A percentile compares a stretch with the other conserved stretches of the same genome.
These are phyloP conservation scores for Aspergillus niger DNA, from an alignment of 2,329 filamentous ascomycete species.

Conservation along the genomic window DNA sequence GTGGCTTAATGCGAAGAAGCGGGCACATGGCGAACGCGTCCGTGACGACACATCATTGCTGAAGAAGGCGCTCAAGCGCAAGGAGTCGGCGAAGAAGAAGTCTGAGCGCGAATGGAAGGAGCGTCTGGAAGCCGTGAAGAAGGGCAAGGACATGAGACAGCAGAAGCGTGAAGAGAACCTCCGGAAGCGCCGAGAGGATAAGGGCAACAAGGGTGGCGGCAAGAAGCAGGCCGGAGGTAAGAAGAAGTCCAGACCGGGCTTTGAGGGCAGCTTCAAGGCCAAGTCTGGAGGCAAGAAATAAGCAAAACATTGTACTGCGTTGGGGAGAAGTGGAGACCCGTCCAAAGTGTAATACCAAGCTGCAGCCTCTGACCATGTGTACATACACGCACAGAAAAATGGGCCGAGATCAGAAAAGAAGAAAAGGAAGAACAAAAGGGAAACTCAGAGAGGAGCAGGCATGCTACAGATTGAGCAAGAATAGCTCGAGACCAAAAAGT, in stretches of 20 bases:
- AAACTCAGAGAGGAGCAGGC: not conserved
- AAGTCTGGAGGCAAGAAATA: slow-evolving; percentile 48
- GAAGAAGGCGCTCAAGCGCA: slow-evolving; percentile 93
- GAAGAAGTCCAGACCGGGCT: slow-evolving; percentile 64
- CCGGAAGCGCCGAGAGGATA: slow-evolving; percentile 72
- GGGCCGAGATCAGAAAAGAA: not conserved
- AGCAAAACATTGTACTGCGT: slow-evolving; percentile 6
- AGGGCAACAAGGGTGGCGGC: slow-evolving; percentile 56
- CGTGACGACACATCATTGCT: slow-evolving; percentile 82
- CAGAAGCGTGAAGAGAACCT: slow-evolving; percentile 81
- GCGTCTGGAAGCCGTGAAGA: slow-evolving; percentile 69
- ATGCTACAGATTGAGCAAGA: not conserved
- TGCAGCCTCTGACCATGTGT: not conserved
- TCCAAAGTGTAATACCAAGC: slow-evolving; percentile 13
- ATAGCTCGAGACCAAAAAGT: not conserved
- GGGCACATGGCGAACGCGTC: slow-evolving; percentile 85
- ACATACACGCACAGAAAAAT: not conserved
- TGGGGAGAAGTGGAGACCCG: not conserved
- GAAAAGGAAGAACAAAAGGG: slow-evolving; percentile 11
- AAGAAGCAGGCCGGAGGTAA: slow-evolving; percentile 46
- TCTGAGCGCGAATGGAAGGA: slow-evolving; percentile 86
- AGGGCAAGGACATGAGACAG: slow-evolving; percentile 75
- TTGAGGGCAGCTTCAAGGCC: slow-evolving; percentile 70
- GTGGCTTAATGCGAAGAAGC: slow-evolving; percentile 88
- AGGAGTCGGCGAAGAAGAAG: slow-evolving; percentile 86